Evolutionary conservation across 768 basidiomycete species (phyloP).

Genomic region (Xerocomellus chrysenteron): DNA sequence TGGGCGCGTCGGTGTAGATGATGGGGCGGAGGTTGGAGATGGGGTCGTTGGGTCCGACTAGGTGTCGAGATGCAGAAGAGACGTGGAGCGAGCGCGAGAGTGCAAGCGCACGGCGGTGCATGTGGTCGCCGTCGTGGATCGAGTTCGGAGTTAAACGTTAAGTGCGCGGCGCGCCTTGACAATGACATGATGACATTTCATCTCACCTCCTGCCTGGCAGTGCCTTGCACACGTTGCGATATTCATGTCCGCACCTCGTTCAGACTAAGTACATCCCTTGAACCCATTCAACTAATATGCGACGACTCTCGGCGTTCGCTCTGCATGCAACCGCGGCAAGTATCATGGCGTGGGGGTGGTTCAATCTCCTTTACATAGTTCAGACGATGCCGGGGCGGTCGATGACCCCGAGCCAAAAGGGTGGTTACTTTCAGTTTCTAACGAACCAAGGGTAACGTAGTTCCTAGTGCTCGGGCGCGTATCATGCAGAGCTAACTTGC

Average conservation of each 20-base stretch:
- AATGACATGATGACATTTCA: neutral
- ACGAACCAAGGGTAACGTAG: constrained; percentile 66
- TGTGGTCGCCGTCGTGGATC: neutral
- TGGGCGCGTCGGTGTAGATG: constrained; percentile 62
- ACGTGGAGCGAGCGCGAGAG: constrained; percentile 18
- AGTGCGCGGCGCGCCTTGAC: too few species aligned
- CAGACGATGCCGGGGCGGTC: too few species aligned
- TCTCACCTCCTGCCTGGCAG: neutral
- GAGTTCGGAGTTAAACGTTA: too few species aligned
- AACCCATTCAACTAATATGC: constrained; percentile 1
- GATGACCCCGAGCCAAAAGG: constrained; percentile 43
- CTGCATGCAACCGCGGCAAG: constrained; percentile 34
- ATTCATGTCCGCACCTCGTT: neutral
- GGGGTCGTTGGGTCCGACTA: constrained; percentile 73
- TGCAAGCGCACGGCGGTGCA: neutral
- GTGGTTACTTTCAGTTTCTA: constrained; percentile 69
- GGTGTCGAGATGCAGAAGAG: constrained; percentile 32
- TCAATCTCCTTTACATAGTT: constrained; percentile 3
- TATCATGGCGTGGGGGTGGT: constrained; percentile 40
- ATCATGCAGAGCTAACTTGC: neutral
- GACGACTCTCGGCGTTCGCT: constrained; percentile 14
- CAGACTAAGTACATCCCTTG: neutral
- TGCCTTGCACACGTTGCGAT: neutral
- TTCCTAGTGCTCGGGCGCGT: too few species aligned
- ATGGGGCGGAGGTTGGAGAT: constrained; percentile 78